Evolutionary conservation across 108 stramenopile species (phyloP), one percentile per base, ranked within the genome.

Genomic region (Nannochloropsis gaditana): DNA sequence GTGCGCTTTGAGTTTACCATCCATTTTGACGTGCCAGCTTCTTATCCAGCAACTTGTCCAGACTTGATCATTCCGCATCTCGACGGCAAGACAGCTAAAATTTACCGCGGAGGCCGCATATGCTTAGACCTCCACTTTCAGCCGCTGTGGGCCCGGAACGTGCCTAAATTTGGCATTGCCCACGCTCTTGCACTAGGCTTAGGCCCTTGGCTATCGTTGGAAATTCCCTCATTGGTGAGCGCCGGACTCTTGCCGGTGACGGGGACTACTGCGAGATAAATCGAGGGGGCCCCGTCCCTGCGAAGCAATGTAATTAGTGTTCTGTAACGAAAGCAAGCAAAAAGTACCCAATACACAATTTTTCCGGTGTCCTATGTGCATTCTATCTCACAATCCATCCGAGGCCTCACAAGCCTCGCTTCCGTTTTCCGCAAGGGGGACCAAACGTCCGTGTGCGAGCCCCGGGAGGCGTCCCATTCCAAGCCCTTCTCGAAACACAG

Each of bases 71-170:
- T 86, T 1, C 86, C 86, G 10, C 45, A 86, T 43, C 86, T 86
- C 21, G 79, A 85, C 43, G 41, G 43, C 9, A 85, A 85, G 43
- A 85, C 85, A 9, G 19, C 81, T 10, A 85, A 85, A 21, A 85
- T 85, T 43, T 85, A 85, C 81, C 80, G 45, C 42, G 85, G 85
- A 9, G 85, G 85, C 21, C 80, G 81, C 11, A 85, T 85, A 5
- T 85, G 85, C 45, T 42, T 85, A 11, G 81, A 81, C 44, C 43
- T 82, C 15, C 85, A 85, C 43, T 85, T 85, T 80, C 44, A 85
- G 44, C 85, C 85, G 9, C 43, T 85, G 17, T 85, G 85, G 85
- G 43, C 81, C 43, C 44, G 45, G 80, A 85, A 85, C 17, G 21
- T 43, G 21, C 85, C 85, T 9, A 81, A 43, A 17, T 85, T 85